phyloP scores from a whole-genome alignment of 306 rosid genomes.

The Casuarina cunninghamiana region DNA sequence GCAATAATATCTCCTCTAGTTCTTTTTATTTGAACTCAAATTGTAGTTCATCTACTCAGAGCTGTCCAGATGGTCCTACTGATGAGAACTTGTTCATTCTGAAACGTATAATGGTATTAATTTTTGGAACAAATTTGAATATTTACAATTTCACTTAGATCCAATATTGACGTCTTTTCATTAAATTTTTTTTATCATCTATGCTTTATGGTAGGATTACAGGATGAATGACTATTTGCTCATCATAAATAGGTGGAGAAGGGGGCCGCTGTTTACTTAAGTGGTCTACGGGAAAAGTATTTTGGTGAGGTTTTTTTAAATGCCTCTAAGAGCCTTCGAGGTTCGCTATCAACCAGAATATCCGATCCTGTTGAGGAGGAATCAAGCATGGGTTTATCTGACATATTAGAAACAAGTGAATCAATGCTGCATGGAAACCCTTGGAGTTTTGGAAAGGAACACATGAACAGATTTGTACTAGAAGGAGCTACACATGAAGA shows the following conservation, averaged over 20 bases:
- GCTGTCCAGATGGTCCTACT: conserved; percentile 48
- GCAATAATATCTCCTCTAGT: conserved; percentile 30
- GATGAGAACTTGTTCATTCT: conserved; percentile 71
- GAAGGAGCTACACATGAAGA: conserved; percentile 55
- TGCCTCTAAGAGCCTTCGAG: conserved; percentile 67
- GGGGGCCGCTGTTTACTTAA: conserved; percentile 85
- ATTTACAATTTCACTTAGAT: conserved; percentile 26
- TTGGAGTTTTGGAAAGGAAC: conserved; percentile 43
- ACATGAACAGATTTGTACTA: conserved; percentile 35
- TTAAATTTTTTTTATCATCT: not conserved
- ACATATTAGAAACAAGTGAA: conserved; percentile 32
- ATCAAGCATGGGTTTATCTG: conserved; percentile 37
- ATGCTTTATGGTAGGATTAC: not conserved
- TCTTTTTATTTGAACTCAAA: conserved; percentile 23
- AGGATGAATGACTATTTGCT: conserved; percentile 25
- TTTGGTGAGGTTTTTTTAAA: conserved; percentile 87
- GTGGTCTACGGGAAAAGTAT: conserved; percentile 90
- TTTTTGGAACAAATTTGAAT: conserved; percentile 19
- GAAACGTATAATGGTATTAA: conserved; percentile 91
- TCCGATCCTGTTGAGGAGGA: conserved; percentile 49
- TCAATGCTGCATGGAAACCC: conserved; percentile 29
- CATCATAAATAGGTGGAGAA: conserved; percentile 73
- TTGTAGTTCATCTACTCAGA: conserved; percentile 44
- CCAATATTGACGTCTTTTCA: conserved; percentile 19
- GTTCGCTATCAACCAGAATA: conserved; percentile 46